phyloP scores from a whole-genome alignment of 345 rosid species.

The Ceriops tagal region DNA sequence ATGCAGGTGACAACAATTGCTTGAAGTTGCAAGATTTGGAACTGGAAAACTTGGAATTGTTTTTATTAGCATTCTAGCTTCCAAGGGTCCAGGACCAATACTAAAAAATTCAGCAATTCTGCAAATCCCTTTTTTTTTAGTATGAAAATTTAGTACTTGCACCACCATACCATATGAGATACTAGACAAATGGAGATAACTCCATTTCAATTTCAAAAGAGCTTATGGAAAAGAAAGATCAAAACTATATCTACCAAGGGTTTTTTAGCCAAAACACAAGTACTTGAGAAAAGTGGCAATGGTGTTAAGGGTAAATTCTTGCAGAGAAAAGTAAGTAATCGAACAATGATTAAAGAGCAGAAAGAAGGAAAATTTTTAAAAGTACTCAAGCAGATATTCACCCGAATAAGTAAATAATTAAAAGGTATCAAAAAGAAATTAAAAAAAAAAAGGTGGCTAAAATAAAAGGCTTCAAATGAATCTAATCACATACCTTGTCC shows the following conservation, averaged over 20 bases:
- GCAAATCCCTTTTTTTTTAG: neutral
- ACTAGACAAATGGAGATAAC: neutral
- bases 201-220: neutral
- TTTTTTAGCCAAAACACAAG: neutral
- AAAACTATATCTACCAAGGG: neutral
- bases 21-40: neutral
- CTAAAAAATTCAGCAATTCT: neutral
- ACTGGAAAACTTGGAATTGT: neutral
- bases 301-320: too few relatives aligned
- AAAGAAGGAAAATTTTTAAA: neutral
- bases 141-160: neutral
- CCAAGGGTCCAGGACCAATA: too few relatives aligned
- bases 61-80: neutral
- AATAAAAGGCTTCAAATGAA: conserved; percentile 3
- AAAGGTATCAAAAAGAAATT: conserved; percentile 1
- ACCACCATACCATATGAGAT: too few relatives aligned
- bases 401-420: neutral
- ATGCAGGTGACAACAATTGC: neutral
- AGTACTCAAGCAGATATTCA: neutral
- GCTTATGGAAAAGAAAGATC: neutral
- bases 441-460: neutral
- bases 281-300: neutral
- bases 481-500: conserved; percentile 56
- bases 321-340: too few relatives aligned
- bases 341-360: too few relatives aligned